These are phyloP conservation scores for Martensiomyces pterosporus DNA, from an alignment of 192 early-diverging fungal genomes.

Conservation along the genomic window DNA sequence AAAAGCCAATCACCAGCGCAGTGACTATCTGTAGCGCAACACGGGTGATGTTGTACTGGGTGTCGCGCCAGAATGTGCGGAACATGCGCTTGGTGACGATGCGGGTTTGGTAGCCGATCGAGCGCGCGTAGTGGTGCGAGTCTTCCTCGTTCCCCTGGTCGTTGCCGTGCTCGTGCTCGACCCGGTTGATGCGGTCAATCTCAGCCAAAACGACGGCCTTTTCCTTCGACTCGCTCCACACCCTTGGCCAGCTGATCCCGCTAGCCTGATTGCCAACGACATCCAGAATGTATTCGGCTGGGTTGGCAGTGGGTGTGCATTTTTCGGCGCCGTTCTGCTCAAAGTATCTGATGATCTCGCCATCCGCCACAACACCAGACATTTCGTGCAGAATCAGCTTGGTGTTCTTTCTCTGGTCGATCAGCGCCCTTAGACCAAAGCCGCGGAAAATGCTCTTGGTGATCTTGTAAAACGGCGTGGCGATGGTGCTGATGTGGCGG, in stretches of 20 bases:
- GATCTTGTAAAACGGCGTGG: neutral
- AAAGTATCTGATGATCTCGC: slow-evolving; percentile 64
- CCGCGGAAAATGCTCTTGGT: neutral
- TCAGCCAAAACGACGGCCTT: slow-evolving; percentile 23
- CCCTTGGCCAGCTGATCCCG: slow-evolving; percentile 55
- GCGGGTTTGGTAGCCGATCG: slow-evolving; percentile 34
- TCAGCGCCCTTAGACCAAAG: neutral
- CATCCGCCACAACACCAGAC: slow-evolving; percentile 8
- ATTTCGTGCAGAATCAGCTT: neutral
- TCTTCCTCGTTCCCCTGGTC: slow-evolving; percentile 1
- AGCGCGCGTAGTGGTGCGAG: slow-evolving; percentile 41
- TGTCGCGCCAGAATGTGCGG: slow-evolving; percentile 59
- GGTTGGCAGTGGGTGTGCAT: slow-evolving; percentile 58
- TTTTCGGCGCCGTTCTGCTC: slow-evolving; percentile 59
- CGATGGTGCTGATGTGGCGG: slow-evolving; percentile 2
- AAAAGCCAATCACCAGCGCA: slow-evolving; percentile 61
- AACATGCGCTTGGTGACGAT: slow-evolving; percentile 58
- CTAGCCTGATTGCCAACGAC: slow-evolving; percentile 51
- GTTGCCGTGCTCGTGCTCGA: neutral
- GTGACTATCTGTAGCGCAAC: slow-evolving; percentile 49
- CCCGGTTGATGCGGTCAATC: slow-evolving; percentile 34
- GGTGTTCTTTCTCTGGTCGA: neutral
- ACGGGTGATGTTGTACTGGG: slow-evolving; percentile 65
- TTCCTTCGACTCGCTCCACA: slow-evolving; percentile 57
- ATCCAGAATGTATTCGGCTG: slow-evolving; percentile 74